phyloP scores from a whole-genome alignment of 73 alveolate genomes.

The Tetrahymena elliotti region DNA sequence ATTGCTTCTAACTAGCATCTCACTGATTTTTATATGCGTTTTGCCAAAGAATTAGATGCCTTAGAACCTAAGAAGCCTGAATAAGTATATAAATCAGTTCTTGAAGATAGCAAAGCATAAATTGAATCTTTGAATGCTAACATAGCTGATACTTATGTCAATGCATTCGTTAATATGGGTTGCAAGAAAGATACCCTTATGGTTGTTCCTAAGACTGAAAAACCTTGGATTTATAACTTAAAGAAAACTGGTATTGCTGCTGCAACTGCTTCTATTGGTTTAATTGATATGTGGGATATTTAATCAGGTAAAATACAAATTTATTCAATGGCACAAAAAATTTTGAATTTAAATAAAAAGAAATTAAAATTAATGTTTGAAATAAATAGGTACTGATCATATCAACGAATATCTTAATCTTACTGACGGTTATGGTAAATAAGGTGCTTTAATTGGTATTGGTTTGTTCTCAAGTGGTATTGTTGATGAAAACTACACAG shows the following conservation, averaged over 20 bases:
- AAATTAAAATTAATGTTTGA: background rate
- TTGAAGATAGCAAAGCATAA: constrained; percentile 80
- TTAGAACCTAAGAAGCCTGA: constrained; percentile 98
- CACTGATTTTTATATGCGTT: constrained; percentile 66
- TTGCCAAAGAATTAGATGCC: constrained; percentile 95
- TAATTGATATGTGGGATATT: constrained; percentile 75
- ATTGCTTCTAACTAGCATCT: constrained; percentile 82
- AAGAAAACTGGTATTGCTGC: constrained; percentile 78
- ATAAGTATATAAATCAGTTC: constrained; percentile 92
- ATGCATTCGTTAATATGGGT: constrained; percentile 98
- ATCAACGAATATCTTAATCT: constrained; percentile 80
- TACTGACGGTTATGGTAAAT: constrained; percentile 58
- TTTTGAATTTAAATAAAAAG: background rate
- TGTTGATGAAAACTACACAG: constrained; percentile 83
- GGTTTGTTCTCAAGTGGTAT: constrained; percentile 83
- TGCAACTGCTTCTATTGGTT: constrained; percentile 66
- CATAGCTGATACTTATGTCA: constrained; percentile 90
- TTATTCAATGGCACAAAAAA: background rate
- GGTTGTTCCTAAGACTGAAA: constrained; percentile 37
- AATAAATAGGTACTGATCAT: constrained; percentile 71
- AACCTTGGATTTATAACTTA: constrained; percentile 85
- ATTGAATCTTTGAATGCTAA: constrained; percentile 76
- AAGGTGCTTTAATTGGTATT: constrained; percentile 86
- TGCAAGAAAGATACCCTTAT: constrained; percentile 91
- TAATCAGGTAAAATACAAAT: constrained; percentile 21